Percentiles rank a stretch among this genome's conserved stretches.
Conservation (phyloP, 2,329 filamentous ascomycete species). For the Venturia effusa region DNA sequence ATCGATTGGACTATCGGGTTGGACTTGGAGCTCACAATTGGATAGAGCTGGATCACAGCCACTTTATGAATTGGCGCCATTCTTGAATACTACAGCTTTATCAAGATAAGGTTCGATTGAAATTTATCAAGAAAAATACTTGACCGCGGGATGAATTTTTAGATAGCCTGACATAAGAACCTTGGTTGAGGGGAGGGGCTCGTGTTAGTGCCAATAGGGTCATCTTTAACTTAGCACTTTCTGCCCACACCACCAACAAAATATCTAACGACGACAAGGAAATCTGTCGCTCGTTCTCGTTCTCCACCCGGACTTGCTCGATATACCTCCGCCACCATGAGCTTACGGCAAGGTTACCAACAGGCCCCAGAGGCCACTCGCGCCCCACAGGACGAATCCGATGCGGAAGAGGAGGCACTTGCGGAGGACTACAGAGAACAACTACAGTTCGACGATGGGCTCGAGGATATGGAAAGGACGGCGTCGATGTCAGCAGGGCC, state of each 20-base stretch:
- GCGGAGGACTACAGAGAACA: conserved; percentile 95
- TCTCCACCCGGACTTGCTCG: background rate
- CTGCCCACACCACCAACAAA: background rate
- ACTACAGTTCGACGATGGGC: conserved; percentile 66
- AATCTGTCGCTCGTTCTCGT: background rate
- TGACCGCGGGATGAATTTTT: no score
- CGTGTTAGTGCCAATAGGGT: background rate
- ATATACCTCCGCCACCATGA: conserved; percentile 19
- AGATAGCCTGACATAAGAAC: no score
- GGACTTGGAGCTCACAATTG: conserved; percentile 27
- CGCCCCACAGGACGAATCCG: conserved; percentile 64
- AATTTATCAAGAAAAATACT: background rate
- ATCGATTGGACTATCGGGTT: background rate
- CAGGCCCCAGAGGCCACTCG: conserved; percentile 26
- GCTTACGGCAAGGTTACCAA: conserved; percentile 23
- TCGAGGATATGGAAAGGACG: conserved; percentile 70
- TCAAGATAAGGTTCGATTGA: background rate
- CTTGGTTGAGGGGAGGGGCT: background rate
- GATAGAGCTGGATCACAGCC: conserved; percentile 39
- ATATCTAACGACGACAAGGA: background rate
- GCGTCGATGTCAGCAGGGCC: conserved; percentile 49
- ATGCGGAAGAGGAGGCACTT: conserved; percentile 90
- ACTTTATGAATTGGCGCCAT: conserved; percentile 37
- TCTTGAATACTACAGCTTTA: conserved; percentile 10
- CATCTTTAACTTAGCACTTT: no score